Evolutionary conservation across 768 basidiomycete species (phyloP), one percentile per base, ranked within the genome.

Genomic region (Lyophyllum decastes): DNA sequence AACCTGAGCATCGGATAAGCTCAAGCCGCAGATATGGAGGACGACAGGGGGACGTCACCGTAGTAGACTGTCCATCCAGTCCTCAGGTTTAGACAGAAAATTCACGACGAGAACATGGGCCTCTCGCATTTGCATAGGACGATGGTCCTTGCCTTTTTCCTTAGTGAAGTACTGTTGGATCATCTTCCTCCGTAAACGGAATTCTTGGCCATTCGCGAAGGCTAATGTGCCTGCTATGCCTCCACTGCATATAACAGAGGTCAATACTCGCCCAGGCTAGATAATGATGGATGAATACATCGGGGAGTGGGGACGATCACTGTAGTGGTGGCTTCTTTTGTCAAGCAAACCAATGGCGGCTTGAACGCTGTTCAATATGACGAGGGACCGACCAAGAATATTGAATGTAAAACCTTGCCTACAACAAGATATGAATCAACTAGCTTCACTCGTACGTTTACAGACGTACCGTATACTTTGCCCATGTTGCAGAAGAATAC

Each of bases 321-420:
- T 68, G 55, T 79, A 79, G 21, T 73, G 76, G 19, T 58, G 22
- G n/a, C 73, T 71, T 33, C 76, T 61, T 48, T 73, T 76, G 25
- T 80, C 78, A n/a, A 79, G 69, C 21, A 81, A 69, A 10, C 80
- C 79, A 11, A 59, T 61, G 1, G 74, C 76, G 10, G 72, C 68
- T 52, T 77, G 62, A 1, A 66, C 51, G 9, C 70, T 71, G 57
- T 78, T 76, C 52, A 81, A 44, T n/a, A 72, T 41, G 33, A 71
- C 62, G 40, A 69, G 61, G 1, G 59, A 44, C 16, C 54, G 49
- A 5, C 66, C 65, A 9, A 63, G 60, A 25, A 67, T 52, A 26
- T 58, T 40, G 4, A 69, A 17, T 67, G 62, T 50, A 55, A 58
- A 54, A 53, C 60, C 16, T 61, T 49, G 25, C 60, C 60, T 61